phyloP scores from a whole-genome alignment of 139 green algal species.

The Klebsormidium nitens region DNA sequence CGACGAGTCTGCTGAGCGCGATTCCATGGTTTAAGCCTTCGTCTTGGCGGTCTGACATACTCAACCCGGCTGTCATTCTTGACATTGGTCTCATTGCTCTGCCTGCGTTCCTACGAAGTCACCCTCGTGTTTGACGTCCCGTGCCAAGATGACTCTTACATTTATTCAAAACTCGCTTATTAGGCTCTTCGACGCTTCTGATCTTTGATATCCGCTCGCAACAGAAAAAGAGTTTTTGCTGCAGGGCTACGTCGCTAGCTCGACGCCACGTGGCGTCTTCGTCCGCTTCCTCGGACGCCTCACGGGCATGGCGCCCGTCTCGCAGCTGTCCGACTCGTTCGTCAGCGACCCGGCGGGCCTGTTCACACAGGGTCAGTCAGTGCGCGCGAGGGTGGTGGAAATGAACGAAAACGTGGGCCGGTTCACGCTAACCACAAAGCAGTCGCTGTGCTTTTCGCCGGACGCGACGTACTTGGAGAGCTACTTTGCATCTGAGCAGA shows the following conservation, averaged over 20 bases:
- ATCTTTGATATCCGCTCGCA: no score
- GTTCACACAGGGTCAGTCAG: slow-evolving; percentile 66
- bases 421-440: slow-evolving; percentile 56
- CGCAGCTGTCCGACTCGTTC: slow-evolving; percentile 64
- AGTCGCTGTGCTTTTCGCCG: slow-evolving; percentile 32
- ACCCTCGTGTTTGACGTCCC: no score
- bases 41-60: no score
- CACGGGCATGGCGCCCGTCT: slow-evolving; percentile 55
- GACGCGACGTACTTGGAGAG: slow-evolving; percentile 17
- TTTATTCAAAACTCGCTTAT: no score
- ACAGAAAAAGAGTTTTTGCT: no score
- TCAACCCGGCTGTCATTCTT: no score
- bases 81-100: no score
- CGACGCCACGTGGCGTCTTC: slow-evolving; percentile 68
- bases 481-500: slow-evolving; percentile 30
- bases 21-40: no score
- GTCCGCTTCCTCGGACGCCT: slow-evolving; percentile 77
- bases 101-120: no score
- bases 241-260: slow-evolving; percentile 71
- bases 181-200: no score
- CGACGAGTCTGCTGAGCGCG: no score
- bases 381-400: slow-evolving; percentile 50
- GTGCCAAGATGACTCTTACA: no score
- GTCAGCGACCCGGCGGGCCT: slow-evolving; percentile 58
- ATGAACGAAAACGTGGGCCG: slow-evolving; percentile 31